Evolutionary conservation across 768 basidiomycete genomes (phyloP).

Genomic region (Coprinopsis strossmayeri): DNA sequence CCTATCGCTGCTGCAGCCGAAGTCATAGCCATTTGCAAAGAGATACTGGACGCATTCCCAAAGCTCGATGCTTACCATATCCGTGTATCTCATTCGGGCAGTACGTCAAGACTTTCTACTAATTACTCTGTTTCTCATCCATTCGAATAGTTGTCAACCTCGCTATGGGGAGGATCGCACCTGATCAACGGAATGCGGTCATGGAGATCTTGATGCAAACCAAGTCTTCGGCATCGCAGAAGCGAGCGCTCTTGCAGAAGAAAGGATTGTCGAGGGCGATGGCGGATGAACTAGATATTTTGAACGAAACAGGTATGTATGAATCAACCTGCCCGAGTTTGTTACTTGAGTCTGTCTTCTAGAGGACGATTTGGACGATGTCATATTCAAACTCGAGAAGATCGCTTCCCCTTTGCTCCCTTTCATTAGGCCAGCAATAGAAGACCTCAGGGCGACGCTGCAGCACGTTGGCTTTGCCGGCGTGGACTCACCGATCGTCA

Average conservation of each 20-base stretch:
- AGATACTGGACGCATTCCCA: constrained; percentile 66
- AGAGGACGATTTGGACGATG: constrained; percentile 61
- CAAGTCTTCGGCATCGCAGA: constrained; percentile 62
- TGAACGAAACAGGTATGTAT: constrained; percentile 53
- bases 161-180: constrained; percentile 55
- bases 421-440: constrained; percentile 42
- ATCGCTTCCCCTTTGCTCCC: constrained; percentile 45
- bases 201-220: constrained; percentile 59
- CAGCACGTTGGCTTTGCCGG: constrained; percentile 56
- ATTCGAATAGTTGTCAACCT: constrained; percentile 54
- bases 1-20: constrained; percentile 70
- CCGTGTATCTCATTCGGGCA: constrained; percentile 70
- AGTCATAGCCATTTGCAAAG: constrained; percentile 59
- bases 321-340: not conserved
- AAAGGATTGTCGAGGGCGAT: constrained; percentile 61
- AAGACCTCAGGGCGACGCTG: constrained; percentile 59
- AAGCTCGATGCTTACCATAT: constrained; percentile 67
- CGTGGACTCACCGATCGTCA: constrained; percentile 52
- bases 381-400: constrained; percentile 53
- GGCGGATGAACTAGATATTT: constrained; percentile 68
- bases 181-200: constrained; percentile 46
- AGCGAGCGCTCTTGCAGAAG: constrained; percentile 61
- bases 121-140: constrained; percentile 4
- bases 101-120: constrained; percentile 38
- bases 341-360: not conserved